Base-by-base conservation (phyloP, 2,329 filamentous ascomycete species). In the Plenodomus lindquistii region DNA sequence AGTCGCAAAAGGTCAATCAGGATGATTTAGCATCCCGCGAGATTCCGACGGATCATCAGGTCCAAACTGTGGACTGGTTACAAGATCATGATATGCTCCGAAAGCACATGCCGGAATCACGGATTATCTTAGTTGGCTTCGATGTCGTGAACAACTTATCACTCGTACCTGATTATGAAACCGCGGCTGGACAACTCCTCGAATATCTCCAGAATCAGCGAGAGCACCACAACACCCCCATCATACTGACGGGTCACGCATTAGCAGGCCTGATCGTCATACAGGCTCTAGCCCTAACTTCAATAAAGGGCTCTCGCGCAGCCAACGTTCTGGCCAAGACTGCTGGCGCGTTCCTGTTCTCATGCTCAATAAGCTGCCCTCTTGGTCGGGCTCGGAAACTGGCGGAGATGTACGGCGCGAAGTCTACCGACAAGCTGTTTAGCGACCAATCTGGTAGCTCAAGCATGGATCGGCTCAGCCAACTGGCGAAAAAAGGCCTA, bases 241-340 rank as follows among this genome's bases (percentile, higher is more conserved):
- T 45, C 27, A 38, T 52, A n/a, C 44, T 48, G 10, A 2, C 48
- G 15, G 48, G 48, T 16, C 48, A 51, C 43, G 31, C 36, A 7
- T 31, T 43, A 16, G 43, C 43, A 24, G 27, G 37, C 1, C 6
- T 44, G 2, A 36, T 51, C 20, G 43, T 47, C n/a, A 37, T 51
- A 16, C 35, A 43, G 22, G 18, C 39, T 13, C 29, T 47, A 15
- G 38, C 37, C 10, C 22, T 37, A 2, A 19, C 36, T 19, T 27
- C 37, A 6, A 13, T 29, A 0, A 37, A 37, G 21, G 17, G 19
- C 21, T 8, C 39, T 5, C 13, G 18, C 15, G 24, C 36, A 5
- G 15, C 36, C 11, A 34, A 31, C 16, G 13, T 46, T 27, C 38
- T 46, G 9, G 9, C 16, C 10, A 37, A 50, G 15, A 50, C 42